Evolutionary conservation across 2,329 filamentous ascomycete species (phyloP), one percentile per base, ranked within the genome.

Genomic region (Epichloe gansuensis): DNA sequence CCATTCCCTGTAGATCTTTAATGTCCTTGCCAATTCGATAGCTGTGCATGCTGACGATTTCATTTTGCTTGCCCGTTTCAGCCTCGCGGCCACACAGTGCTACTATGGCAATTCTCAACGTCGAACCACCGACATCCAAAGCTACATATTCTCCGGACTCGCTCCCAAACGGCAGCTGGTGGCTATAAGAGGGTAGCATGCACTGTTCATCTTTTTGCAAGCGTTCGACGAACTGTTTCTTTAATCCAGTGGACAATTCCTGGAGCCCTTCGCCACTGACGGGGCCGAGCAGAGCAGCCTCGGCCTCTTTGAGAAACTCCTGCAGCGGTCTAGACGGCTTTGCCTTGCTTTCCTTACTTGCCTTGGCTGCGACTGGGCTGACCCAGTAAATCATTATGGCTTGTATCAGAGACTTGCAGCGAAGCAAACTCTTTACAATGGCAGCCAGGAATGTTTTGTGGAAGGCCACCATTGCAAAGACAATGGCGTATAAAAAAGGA

Each of bases 71-170:
- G 21, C 65, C 69, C 7, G 61, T 63, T 5, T 56, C 56, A 23
- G 62, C 61, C 23, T 65, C 67, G 34, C 70, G 68, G 11, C 79
- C 78, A 49, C 68, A 68, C 52, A 85, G 69, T 56, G 82, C 74
- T 45, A 85, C 78, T 57, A 85, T 61, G 5, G 80, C 82, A 34
- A 86, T 78, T 50, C 82, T 73, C 54, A 85, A 68, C 11, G 81
- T 86, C 39, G 82, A 85, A 2, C 82, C 82, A 39, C 82, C 82
- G n/a, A 86, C 78, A 62, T 86, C 82, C 39, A 84, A 69, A 23
- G 81, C 78, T 50, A 85, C 68, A 61, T 75, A 84, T 50, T 73
- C 74, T 27, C 82, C 82, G 43, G 61, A 64, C 60, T 85, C 82
- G 46, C 69, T 63, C 49, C 82, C 82, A n/a, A 67, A 73, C 1